Evolutionary conservation across 2,329 filamentous ascomycete genomes (phyloP).

Genomic region (Aspergillus floridensis): DNA sequence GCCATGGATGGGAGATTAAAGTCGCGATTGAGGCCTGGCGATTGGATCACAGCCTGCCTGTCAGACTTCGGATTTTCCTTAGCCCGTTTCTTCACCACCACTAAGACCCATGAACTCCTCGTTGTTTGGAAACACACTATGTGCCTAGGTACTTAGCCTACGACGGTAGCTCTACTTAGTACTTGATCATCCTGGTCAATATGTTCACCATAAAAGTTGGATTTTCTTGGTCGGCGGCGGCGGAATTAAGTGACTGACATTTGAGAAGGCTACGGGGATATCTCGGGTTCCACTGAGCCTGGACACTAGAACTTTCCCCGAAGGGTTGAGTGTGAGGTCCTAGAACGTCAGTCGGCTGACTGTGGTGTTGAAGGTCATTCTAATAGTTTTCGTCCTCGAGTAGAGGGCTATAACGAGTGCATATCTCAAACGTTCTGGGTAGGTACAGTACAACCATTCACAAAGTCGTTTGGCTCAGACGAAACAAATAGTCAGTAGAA

Average conservation of each 20-base stretch:
- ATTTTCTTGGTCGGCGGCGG: neutral
- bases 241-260: neutral
- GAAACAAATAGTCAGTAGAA: neutral
- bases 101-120: neutral
- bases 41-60: neutral
- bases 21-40: neutral
- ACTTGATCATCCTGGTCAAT: no score
- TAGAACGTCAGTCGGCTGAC: neutral
- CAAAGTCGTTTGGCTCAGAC: neutral
- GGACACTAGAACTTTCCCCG: neutral
- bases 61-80: conserved; percentile 5
- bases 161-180: neutral
- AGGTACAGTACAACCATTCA: neutral
- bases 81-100: neutral
- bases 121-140: conserved; percentile 1
- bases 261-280: neutral
- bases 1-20: conserved; percentile 5
- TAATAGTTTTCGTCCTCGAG: neutral
- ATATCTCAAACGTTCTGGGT: neutral
- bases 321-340: neutral
- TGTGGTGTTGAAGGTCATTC: neutral
- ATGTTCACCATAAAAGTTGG: neutral
- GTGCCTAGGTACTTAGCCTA: neutral
- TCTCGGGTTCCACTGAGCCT: neutral
- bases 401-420: neutral